A percentile compares a stretch with the other conserved stretches of the same genome.
Evolutionary conservation across 1,284 basidiomycete species (phyloP).

Genomic region (Schizophyllum amplum): DNA sequence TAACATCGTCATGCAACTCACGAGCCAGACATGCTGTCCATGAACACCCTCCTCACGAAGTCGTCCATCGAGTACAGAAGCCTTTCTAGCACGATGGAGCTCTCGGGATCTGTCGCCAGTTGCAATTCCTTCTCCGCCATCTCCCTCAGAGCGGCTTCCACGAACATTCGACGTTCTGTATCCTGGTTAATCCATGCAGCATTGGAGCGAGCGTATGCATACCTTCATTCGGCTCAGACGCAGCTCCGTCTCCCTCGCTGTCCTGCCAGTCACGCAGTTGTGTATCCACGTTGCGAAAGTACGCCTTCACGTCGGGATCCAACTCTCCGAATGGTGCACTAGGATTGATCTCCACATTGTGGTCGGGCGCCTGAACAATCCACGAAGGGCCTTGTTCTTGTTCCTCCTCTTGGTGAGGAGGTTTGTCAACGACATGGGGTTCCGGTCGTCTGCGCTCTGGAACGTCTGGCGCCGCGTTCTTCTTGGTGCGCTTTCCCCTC

Average conservation of each 20-base stretch:
- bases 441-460: conserved; percentile 7
- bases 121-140: conserved; percentile 83
- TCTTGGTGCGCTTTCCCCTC: conserved; percentile 70
- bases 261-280: conserved; percentile 83
- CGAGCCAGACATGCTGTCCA: conserved; percentile 80
- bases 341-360: conserved; percentile 32
- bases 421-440: conserved; percentile 1
- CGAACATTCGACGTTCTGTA: conserved; percentile 74
- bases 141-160: conserved; percentile 77
- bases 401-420: conserved; percentile 14
- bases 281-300: conserved; percentile 81
- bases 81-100: conserved; percentile 80
- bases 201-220: conserved; percentile 16
- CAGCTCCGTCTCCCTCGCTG: conserved; percentile 34
- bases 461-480: conserved; percentile 26
- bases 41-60: conserved; percentile 81
- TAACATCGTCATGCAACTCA: conserved; percentile 35
- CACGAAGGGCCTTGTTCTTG: conserved; percentile 45
- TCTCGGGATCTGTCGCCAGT: conserved; percentile 87
- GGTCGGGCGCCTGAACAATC: conserved; percentile 42
- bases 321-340: conserved; percentile 85
- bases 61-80: conserved; percentile 91
- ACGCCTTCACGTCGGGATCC: conserved; percentile 84
- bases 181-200: conserved; percentile 5
- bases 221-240: conserved; percentile 73